phyloP scores from a whole-genome alignment of 257 asterid genomes.

The Solanum pennellii region DNA sequence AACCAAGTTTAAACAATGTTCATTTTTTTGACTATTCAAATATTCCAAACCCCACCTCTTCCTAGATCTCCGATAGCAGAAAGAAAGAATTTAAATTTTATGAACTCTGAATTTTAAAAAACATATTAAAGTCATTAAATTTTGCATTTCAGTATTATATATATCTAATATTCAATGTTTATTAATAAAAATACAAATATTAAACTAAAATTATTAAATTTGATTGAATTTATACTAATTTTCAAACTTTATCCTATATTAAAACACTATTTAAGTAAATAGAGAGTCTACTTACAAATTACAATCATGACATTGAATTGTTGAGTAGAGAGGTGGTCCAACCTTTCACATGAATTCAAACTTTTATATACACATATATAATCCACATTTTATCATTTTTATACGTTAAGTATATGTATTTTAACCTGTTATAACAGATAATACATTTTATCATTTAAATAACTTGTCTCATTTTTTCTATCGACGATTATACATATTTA shows the following conservation, averaged over 20 bases:
- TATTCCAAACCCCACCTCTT: neutral
- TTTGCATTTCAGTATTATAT: too few relatives aligned
- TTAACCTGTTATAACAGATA: neutral
- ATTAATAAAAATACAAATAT: too few relatives aligned
- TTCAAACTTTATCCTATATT: neutral
- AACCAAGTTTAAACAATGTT: neutral
- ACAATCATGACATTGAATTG: too few relatives aligned
- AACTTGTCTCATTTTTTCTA: neutral
- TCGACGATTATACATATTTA: neutral
- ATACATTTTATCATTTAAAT: neutral
- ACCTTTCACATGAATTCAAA: neutral
- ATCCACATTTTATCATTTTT: neutral
- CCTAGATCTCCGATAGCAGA: neutral
- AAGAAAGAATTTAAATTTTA: neutral
- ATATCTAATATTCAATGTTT: too few relatives aligned
- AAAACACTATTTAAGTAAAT: neutral
- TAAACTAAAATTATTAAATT: neutral
- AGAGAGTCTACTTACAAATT: neutral
- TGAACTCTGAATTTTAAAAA: neutral
- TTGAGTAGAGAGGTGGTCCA: neutral
- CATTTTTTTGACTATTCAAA: neutral
- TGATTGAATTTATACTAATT: neutral
- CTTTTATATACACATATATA: neutral
- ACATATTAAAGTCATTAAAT: accelerated
- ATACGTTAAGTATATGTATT: neutral